phyloP scores from a whole-genome alignment of 2,329 filamentous ascomycete species.

The Boeremia lycopersici region DNA sequence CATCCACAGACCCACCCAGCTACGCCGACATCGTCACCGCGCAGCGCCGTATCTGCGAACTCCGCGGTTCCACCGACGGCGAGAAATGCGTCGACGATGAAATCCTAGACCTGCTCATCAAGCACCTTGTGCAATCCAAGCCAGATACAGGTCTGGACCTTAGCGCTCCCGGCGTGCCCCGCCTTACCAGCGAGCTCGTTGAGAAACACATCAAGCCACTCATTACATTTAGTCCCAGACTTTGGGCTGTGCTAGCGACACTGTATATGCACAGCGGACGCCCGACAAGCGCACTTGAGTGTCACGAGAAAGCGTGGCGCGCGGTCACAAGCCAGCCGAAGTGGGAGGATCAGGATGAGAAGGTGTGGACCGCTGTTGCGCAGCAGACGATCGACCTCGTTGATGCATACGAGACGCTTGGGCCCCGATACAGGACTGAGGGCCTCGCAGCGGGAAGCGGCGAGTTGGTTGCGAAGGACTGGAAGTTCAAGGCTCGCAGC shows the following conservation, averaged over 20 bases:
- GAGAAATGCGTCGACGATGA: conserved; percentile 80
- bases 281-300: conserved; percentile 75
- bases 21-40: conserved; percentile 78
- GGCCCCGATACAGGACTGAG: conserved; percentile 56
- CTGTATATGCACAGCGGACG: conserved; percentile 76
- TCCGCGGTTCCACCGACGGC: conserved; percentile 68
- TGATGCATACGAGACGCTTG: conserved; percentile 79
- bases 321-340: conserved; percentile 64
- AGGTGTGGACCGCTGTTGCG: conserved; percentile 74
- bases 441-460: conserved; percentile 56
- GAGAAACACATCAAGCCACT: conserved; percentile 78
- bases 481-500: conserved; percentile 87
- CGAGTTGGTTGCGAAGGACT: conserved; percentile 74
- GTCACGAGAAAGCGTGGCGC: conserved; percentile 89
- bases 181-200: conserved; percentile 72
- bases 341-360: conserved; percentile 63
- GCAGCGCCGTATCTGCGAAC: conserved; percentile 74
- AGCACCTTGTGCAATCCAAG: conserved; percentile 64
- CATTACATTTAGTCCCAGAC: conserved; percentile 76
- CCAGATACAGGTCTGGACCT: conserved; percentile 48
- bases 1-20: conserved; percentile 75
- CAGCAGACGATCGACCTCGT: conserved; percentile 81
- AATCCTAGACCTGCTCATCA: conserved; percentile 73
- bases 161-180: conserved; percentile 56
- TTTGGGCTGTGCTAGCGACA: conserved; percentile 77